phyloP scores from a whole-genome alignment of 768 basidiomycete genomes.

The Gymnopilus dilepis region DNA sequence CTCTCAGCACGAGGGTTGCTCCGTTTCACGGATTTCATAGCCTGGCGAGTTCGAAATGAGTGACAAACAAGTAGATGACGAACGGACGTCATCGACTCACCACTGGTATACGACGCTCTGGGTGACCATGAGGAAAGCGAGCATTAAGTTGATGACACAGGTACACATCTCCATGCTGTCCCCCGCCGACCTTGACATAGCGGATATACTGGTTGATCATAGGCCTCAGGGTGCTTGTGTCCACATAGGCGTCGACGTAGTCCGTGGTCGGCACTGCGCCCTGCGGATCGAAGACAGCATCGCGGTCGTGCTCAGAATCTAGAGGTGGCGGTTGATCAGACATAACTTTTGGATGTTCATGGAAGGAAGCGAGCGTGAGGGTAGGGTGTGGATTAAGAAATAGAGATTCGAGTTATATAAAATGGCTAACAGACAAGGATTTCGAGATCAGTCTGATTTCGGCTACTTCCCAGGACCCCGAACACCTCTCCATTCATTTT shows the following conservation, averaged over 20 bases:
- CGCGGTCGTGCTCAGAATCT: conserved; percentile 21
- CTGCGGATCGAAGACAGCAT: conserved; percentile 41
- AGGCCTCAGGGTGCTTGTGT: conserved; percentile 39
- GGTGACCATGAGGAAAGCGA: conserved; percentile 47
- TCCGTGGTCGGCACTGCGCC: conserved; percentile 57
- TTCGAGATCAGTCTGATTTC: conserved; percentile 36
- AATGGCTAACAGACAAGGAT: conserved; percentile 28
- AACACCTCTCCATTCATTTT: conserved; percentile 17
- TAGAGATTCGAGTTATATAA: conserved; percentile 16
- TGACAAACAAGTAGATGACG: background rate
- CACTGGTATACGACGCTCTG: conserved; percentile 49
- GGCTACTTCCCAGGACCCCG: conserved; percentile 20
- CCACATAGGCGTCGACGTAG: conserved; percentile 43
- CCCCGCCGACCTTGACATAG: conserved; percentile 76
- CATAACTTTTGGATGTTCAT: conserved; percentile 32
- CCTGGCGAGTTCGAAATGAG: conserved; percentile 44
- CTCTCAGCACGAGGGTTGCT: conserved; percentile 69
- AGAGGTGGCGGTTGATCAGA: conserved; percentile 28
- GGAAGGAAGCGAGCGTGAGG: conserved; percentile 25
- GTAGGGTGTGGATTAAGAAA: conserved; percentile 23
- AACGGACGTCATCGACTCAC: conserved; percentile 33
- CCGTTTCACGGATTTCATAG: conserved; percentile 79
- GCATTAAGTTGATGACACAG: conserved; percentile 56
- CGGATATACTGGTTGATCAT: conserved; percentile 90
- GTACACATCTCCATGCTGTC: conserved; percentile 91